Conservation (phyloP, 306 rosid genomes). For the Prunus dulcis region DNA sequence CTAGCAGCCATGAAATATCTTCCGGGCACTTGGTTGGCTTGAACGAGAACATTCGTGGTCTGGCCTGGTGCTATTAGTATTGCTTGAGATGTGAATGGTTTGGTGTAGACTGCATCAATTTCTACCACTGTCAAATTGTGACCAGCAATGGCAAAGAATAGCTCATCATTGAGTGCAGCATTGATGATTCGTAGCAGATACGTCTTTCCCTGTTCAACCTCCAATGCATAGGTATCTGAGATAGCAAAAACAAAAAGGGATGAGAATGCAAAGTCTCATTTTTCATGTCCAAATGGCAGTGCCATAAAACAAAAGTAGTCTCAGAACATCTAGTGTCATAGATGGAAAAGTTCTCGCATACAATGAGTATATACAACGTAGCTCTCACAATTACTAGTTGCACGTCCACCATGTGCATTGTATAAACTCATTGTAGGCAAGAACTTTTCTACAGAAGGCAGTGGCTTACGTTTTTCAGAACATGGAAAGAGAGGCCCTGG, state of each 20-base stretch:
- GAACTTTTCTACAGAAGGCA: background rate
- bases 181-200: slow-evolving; percentile 32
- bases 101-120: slow-evolving; percentile 35
- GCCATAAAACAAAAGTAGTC: no score
- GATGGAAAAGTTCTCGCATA: no score
- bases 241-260: background rate
- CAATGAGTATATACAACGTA: background rate
- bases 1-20: slow-evolving; percentile 34
- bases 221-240: slow-evolving; percentile 31
- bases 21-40: slow-evolving; percentile 18
- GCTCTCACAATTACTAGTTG: background rate
- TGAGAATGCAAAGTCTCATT: background rate
- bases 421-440: background rate
- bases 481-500: slow-evolving; percentile 36
- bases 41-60: slow-evolving; percentile 36
- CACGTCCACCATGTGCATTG: background rate
- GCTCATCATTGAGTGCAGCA: slow-evolving; percentile 40
- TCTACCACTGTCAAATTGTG: slow-evolving; percentile 36
- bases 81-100: slow-evolving; percentile 29
- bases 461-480: slow-evolving; percentile 28
- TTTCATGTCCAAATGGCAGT: no score
- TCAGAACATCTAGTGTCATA: background rate
- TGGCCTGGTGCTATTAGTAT: slow-evolving; percentile 38
- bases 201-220: slow-evolving; percentile 35
- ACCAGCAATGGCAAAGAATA: slow-evolving; percentile 33